Conservation (phyloP, 2,329 filamentous ascomycete species). For the Fusarium sp. region DNA sequence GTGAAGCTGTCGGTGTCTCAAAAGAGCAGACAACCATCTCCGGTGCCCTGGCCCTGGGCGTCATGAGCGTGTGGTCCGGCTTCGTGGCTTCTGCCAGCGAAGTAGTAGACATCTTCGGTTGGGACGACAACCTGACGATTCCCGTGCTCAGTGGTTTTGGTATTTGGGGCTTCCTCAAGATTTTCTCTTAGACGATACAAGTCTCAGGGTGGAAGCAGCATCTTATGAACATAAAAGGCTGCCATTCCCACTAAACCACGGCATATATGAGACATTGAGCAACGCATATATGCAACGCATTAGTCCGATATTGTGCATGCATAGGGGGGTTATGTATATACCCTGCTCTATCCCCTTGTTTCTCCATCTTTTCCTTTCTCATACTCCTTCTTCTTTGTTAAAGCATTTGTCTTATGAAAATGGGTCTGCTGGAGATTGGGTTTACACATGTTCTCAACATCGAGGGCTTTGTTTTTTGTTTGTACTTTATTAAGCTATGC, state of each 20-base stretch:
- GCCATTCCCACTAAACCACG: neutral
- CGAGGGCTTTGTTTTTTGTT: slow-evolving; percentile 25
- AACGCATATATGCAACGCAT: slow-evolving; percentile 23
- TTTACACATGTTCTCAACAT: slow-evolving; percentile 3
- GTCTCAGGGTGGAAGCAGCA: neutral
- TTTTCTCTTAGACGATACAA: slow-evolving; percentile 73
- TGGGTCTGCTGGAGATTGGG: slow-evolving; percentile 20
- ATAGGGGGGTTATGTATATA: slow-evolving; percentile 19
- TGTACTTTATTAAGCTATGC: slow-evolving; percentile 40
- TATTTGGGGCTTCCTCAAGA: slow-evolving; percentile 90
- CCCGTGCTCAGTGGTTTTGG: slow-evolving; percentile 89
- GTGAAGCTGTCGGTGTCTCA: slow-evolving; percentile 71
- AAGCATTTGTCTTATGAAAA: slow-evolving; percentile 20
- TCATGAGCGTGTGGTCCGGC: slow-evolving; percentile 90
- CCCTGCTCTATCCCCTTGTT: slow-evolving; percentile 8
- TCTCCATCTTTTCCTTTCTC: slow-evolving; percentile 27
- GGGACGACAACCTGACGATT: slow-evolving; percentile 98
- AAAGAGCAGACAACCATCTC: slow-evolving; percentile 70
- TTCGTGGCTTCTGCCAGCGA: slow-evolving; percentile 90
- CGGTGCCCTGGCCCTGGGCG: slow-evolving; percentile 78
- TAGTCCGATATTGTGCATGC: slow-evolving; percentile 35
- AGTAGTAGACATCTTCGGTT: slow-evolving; percentile 89
- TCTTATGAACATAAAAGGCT: slow-evolving; percentile 8
- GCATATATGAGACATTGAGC: slow-evolving; percentile 28
- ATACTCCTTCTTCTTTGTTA: slow-evolving; percentile 27